Conservation (phyloP, 2,329 filamentous ascomycete genomes). For the Sclerotinia spermophila region DNA sequence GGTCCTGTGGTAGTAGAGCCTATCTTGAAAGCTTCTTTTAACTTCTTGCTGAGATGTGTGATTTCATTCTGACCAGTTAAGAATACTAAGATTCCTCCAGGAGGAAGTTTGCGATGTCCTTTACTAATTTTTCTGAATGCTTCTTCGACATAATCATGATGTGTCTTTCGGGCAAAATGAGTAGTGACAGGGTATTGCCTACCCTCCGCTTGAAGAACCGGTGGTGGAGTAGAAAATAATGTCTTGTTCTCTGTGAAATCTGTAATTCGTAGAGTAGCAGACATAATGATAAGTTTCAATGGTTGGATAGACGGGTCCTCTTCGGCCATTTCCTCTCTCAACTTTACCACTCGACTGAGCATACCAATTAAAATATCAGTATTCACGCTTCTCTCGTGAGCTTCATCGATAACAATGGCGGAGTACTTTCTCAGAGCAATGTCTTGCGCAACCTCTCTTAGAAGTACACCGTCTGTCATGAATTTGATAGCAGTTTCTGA, state of each 20-base stretch:
- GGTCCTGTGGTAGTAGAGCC: constrained; percentile 50
- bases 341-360: constrained; percentile 85
- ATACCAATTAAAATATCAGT: constrained; percentile 98
- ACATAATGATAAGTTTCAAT: constrained; percentile 96
- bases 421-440: constrained; percentile 88
- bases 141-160: constrained; percentile 86
- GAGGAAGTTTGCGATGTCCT: constrained; percentile 85
- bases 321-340: constrained; percentile 69
- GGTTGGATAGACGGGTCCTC: constrained; percentile 71
- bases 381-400: constrained; percentile 94
- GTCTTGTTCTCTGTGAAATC: constrained; percentile 83
- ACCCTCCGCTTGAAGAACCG: constrained; percentile 84
- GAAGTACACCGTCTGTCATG: constrained; percentile 95
- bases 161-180: constrained; percentile 81
- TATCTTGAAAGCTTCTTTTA: constrained; percentile 62
- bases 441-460: constrained; percentile 87
- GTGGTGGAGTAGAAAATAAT: constrained; percentile 75
- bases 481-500: constrained; percentile 90
- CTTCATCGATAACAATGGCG: constrained; percentile 91
- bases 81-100: constrained; percentile 89
- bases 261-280: constrained; percentile 84
- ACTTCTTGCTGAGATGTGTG: constrained; percentile 69
- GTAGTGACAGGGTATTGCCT: constrained; percentile 86
- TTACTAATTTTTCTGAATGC: constrained; percentile 81
- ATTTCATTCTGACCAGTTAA: constrained; percentile 94